Evolutionary conservation across 2,329 filamentous ascomycete genomes (phyloP), one percentile per base, ranked within the genome.

Genomic region (Aspergillus nomiae): DNA sequence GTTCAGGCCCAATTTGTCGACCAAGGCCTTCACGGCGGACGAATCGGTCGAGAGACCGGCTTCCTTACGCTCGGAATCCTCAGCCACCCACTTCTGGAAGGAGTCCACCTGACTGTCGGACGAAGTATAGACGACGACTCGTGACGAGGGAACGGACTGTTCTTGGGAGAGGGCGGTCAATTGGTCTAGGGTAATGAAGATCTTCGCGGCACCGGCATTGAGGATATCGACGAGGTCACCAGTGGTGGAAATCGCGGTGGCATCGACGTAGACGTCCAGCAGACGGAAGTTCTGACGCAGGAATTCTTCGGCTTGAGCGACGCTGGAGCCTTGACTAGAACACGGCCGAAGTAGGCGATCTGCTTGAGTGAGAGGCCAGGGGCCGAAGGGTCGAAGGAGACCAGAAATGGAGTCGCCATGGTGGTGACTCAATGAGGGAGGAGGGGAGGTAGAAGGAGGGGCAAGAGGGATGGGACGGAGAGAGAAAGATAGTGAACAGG

Each of bases 181-280:
- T 74, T 92, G 90, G 61, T 88, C 84, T 55, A 89, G 85, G 21
- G 86, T 85, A 57, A 97, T 91, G 76, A 98, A 95, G 65, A 95
- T 90, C 75, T 90, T 95, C 58, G 89, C 87, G 8, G 93, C 92
- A 63, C 95, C 95, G 67, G 89, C 87, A 76, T 99, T 92, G 61
- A 99, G 87, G 41, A 98, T 84, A 54, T 90, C 86, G 59, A 94
- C 81, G 41, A 98, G 83, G 67, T 96, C 90, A 68, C 93, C 90
- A 60, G 83, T 82, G 12, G 88, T 88, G 36, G 86, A 77, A 45
- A 98, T 83, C 26, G 81, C 80, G 5, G 91, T 90, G 57, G 89
- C 92, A 71, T 97, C 92, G 68, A 97, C 86, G 76, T 91, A 93
- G 67, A 91, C 86, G 68, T 83, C 77, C 59, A 87, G 84, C 10